phyloP scores from a whole-genome alignment of 805 yeast species.

The Kodamaea neixiangensis region DNA sequence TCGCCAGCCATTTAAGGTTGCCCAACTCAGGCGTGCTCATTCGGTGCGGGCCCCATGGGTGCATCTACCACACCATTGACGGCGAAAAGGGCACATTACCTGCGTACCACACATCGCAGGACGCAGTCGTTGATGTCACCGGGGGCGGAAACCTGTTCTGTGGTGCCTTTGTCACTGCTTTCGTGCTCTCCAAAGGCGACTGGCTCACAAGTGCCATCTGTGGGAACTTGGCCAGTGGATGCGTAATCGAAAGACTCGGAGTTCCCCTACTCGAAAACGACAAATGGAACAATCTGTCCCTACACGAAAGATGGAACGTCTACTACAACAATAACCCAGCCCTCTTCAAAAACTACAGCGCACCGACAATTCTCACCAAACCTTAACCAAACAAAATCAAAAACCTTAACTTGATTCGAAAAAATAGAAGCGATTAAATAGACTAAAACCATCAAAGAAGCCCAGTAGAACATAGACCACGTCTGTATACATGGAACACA shows the following conservation, averaged over 20 bases:
- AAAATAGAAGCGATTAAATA: neutral
- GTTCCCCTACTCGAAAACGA: slow-evolving; percentile 35
- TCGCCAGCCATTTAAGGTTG: slow-evolving; percentile 41
- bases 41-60: slow-evolving; percentile 78
- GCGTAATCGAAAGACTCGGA: slow-evolving; percentile 80
- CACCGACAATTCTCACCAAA: neutral
- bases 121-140: slow-evolving; percentile 41
- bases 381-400: neutral
- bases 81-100: slow-evolving; percentile 53
- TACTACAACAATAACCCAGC: slow-evolving; percentile 34
- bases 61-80: slow-evolving; percentile 44
- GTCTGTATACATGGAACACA: no score
- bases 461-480: no score
- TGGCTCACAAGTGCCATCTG: slow-evolving; percentile 58
- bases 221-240: slow-evolving; percentile 79
- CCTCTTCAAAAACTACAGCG: slow-evolving; percentile 4
- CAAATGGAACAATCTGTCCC: slow-evolving; percentile 60
- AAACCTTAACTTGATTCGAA: neutral
- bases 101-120: slow-evolving; percentile 63
- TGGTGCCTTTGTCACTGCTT: slow-evolving; percentile 54
- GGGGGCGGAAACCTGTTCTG: slow-evolving; percentile 50
- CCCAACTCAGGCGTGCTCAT: slow-evolving; percentile 55
- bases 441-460: neutral
- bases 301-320: slow-evolving; percentile 44
- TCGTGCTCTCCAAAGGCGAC: slow-evolving; percentile 47